Evolutionary conservation across 129 eudicot genomes (phyloP), one percentile per base, ranked within the genome.

Genomic region (Oenanthe sinensis): DNA sequence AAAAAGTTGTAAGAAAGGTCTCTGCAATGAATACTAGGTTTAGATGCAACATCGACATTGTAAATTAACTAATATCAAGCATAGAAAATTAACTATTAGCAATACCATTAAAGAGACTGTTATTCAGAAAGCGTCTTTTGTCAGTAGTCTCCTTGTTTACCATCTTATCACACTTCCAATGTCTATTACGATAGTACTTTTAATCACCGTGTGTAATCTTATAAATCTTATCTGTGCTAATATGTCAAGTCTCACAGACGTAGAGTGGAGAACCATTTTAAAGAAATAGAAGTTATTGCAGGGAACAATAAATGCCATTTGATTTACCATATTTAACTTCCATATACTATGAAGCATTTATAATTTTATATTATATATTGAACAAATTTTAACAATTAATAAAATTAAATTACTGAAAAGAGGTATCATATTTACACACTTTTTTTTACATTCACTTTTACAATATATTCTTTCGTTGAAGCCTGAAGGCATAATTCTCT

Each of bases 1-100:
- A 95, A 87, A 76, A 79, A 86, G 77, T 95, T 95, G 92, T 85
- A 90, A 14, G 99, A 95, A 40, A 95, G 92, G 83, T 95, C 99
- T 90, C 99, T 95, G 96, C 79, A 74, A 76, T 33, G 79, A 83
- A 54, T 79, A 24, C 37, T 7, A 52, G 47, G 54, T 82, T 77
- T 77, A 79, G 80, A 24, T 20, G 50, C n/a, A 40, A 46, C 13
- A 28, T 24, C 8, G 37, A 74, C 50, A 24, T 30, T 55, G 50
- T 46, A 60, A 20, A 22, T n/a, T 40, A n/a, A 43, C 16, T 42
- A 47, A 42, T 10, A 43, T 17, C 43, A 74, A 67, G 72, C 39
- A 67, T 30, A 1, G 9, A 67, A 12, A 67, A 67, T 28, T 12
- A 3, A 67, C 5, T 3, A 30, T 67, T 4, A 30, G 4, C 42